Evolutionary conservation across 2,329 filamentous ascomycete species (phyloP).

Genomic region (Colletotrichum australisinense): DNA sequence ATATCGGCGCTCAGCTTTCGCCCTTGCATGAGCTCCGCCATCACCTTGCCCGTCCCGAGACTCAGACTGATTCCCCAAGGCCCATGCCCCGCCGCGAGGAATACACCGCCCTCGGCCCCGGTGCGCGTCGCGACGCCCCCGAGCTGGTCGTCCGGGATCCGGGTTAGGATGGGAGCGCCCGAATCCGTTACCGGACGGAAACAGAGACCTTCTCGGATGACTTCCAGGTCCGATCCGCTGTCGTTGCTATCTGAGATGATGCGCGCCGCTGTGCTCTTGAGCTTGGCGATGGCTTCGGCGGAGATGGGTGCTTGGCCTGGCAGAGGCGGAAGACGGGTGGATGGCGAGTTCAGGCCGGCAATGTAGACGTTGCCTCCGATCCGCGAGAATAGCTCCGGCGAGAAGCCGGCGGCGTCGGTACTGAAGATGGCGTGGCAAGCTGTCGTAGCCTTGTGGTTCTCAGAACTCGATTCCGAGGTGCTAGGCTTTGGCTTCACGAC

Average conservation of each 20-base stretch:
- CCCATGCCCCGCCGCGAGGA: slow-evolving; percentile 78
- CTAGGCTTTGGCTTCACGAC: slow-evolving; percentile 62
- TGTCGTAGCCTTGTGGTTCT: slow-evolving; percentile 50
- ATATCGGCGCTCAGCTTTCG: slow-evolving; percentile 69
- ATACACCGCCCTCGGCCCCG: slow-evolving; percentile 70
- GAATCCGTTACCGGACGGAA: slow-evolving; percentile 76
- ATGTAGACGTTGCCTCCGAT: slow-evolving; percentile 77
- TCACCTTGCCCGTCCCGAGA: slow-evolving; percentile 76
- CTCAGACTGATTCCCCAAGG: slow-evolving; percentile 78
- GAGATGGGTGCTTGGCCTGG: slow-evolving; percentile 61
- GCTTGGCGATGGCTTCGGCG: slow-evolving; percentile 54
- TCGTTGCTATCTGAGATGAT: slow-evolving; percentile 53
- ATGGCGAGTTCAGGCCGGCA: slow-evolving; percentile 73
- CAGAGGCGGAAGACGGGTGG: slow-evolving; percentile 65
- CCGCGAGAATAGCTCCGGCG: slow-evolving; percentile 78
- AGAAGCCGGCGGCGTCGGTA: slow-evolving; percentile 67
- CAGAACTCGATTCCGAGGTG: slow-evolving; percentile 54
- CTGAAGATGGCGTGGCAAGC: slow-evolving; percentile 78
- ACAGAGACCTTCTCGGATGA: slow-evolving; percentile 75
- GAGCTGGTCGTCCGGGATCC: slow-evolving; percentile 67
- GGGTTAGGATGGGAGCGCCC: slow-evolving; percentile 72
- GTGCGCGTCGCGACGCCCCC: slow-evolving; percentile 56
- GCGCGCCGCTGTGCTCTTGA: slow-evolving; percentile 60
- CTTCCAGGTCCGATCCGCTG: slow-evolving; percentile 64
- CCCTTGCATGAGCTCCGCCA: slow-evolving; percentile 77